Conservation (phyloP, 2,329 filamentous ascomycete genomes). For the Aspergillus brunneoviolaceus region DNA sequence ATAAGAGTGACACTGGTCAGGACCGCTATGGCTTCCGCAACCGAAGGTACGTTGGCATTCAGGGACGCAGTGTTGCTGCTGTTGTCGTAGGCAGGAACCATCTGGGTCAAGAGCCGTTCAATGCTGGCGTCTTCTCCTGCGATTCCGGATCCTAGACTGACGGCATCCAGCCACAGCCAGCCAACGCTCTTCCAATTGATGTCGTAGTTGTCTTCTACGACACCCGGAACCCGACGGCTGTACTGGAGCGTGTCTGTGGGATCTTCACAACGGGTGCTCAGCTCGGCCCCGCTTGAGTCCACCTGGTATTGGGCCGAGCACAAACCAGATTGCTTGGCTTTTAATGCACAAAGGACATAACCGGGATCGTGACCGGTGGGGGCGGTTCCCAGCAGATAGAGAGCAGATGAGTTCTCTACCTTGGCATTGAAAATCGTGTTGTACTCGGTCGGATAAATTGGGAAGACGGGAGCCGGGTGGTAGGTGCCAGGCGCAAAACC, state of each 20-base stretch:
- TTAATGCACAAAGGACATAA: constrained; percentile 68
- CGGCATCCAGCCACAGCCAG: constrained; percentile 54
- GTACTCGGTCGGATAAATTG: constrained; percentile 56
- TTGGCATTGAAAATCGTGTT: constrained; percentile 66
- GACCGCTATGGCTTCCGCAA: constrained; percentile 73
- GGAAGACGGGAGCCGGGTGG: constrained; percentile 56
- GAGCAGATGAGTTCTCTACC: constrained; percentile 44
- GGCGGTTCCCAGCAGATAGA: constrained; percentile 66
- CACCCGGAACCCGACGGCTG: constrained; percentile 41
- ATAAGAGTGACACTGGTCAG: constrained; percentile 67
- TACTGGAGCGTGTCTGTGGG: constrained; percentile 57
- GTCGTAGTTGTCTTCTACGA: constrained; percentile 34
- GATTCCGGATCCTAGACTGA: constrained; percentile 58
- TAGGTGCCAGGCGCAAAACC: constrained; percentile 58
- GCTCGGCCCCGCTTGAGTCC: constrained; percentile 57
- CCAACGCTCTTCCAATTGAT: constrained; percentile 58
- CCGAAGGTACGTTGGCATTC: constrained; percentile 58
- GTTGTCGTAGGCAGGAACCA: constrained; percentile 46
- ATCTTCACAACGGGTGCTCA: constrained; percentile 65
- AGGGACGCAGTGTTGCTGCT: constrained; percentile 40
- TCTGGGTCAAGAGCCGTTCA: constrained; percentile 58
- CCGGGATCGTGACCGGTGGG: constrained; percentile 34
- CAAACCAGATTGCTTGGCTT: constrained; percentile 61
- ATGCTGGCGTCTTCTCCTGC: constrained; percentile 59
- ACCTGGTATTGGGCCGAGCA: constrained; percentile 63